A percentile compares a stretch with the other conserved stretches of the same genome.
These are phyloP conservation scores for Clarireedia sp. DNA, from an alignment of 2,329 filamentous ascomycete species.

Conservation along the genomic window DNA sequence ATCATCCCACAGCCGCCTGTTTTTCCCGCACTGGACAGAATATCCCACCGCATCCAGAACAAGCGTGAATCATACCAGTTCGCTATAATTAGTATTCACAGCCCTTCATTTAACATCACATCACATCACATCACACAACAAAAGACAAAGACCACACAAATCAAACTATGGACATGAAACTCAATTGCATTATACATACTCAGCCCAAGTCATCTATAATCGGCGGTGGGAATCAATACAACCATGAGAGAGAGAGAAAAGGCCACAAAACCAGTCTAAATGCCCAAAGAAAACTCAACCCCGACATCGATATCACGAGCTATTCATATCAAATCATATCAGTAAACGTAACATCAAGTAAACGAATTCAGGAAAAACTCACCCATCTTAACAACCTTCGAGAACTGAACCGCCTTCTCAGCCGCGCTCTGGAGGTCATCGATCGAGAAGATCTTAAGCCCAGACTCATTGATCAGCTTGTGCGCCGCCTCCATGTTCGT, in stretches of 20 bases:
- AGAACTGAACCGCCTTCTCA: slow-evolving; percentile 97
- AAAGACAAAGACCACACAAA: not conserved
- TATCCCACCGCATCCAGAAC: not conserved
- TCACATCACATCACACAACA: not conserved
- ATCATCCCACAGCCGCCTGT: too few relatives aligned
- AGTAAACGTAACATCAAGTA: slow-evolving; percentile 7
- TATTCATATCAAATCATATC: slow-evolving; percentile 32
- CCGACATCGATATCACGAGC: slow-evolving; percentile 95
- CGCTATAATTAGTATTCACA: too few relatives aligned
- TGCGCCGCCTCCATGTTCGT: slow-evolving; percentile 97
- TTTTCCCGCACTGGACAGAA: not conserved
- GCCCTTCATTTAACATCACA: not conserved
- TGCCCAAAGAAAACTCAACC: slow-evolving; percentile 90
- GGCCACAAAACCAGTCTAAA: slow-evolving; percentile 42
- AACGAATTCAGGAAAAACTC: slow-evolving; percentile 34
- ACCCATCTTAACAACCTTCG: slow-evolving; percentile 98
- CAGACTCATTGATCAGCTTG: slow-evolving; percentile 89
- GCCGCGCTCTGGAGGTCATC: slow-evolving; percentile 95
- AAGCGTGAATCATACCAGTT: too few relatives aligned
- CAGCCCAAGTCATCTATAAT: slow-evolving; percentile 17
- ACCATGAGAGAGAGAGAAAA: slow-evolving; percentile 15
- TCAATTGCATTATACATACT: slow-evolving; percentile 28
- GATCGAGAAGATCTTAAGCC: slow-evolving; percentile 99
- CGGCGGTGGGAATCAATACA: slow-evolving; percentile 28
- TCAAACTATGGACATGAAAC: slow-evolving; percentile 6